Evolutionary conservation across 768 basidiomycete genomes (phyloP), one percentile per base, ranked within the genome.

Genomic region (Botryobasidium botryosum): DNA sequence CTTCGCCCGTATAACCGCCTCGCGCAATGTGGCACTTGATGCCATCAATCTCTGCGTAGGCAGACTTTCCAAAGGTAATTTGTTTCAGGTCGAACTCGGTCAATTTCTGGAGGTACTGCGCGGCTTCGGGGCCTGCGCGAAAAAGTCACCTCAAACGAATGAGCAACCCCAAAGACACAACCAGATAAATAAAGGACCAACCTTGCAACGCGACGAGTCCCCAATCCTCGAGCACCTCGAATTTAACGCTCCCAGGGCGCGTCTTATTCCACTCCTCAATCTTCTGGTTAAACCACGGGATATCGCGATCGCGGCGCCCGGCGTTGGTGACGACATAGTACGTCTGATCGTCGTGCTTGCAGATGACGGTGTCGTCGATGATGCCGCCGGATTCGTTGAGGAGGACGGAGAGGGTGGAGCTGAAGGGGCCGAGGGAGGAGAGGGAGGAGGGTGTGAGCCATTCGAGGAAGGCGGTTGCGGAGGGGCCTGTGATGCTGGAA

Each of bases 311-410:
- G 21, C 87, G 71, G 29, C 92, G 65, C 2, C 86, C 90, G 1
- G 92, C 92, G 57, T 97, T 97, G 0, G 94, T 99, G 21, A 99
- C 92, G 44, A 96, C 81, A 57, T 96, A 99, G 63, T 75, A 97
- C 0, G 79, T 75, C 53, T 78, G 70, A 4, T 70, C 56, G 0
- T 77, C 70, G 57, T 91, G 86, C 55, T 85, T 87, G 18, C 83
- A 85, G 57, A 96, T 75, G 58, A 97, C 74, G 17, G 81, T 82
- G 59, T 99, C 94, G 62, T 99, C 92, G 44, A 99, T 83, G 52
- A 97, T 96, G 6, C 94, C 94, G 2, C 94, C 92, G 1, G 68
- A 57, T 43, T 83, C 76, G 60, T 94, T 96, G 41, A 97, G 68
- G 3, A 96, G 64, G 4, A 94, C 83, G 0, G 85, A 87, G 12